Evolutionary conservation across 2,329 filamentous ascomycete species (phyloP), one percentile per base, ranked within the genome.

Genomic region (Aspergillus sojae): DNA sequence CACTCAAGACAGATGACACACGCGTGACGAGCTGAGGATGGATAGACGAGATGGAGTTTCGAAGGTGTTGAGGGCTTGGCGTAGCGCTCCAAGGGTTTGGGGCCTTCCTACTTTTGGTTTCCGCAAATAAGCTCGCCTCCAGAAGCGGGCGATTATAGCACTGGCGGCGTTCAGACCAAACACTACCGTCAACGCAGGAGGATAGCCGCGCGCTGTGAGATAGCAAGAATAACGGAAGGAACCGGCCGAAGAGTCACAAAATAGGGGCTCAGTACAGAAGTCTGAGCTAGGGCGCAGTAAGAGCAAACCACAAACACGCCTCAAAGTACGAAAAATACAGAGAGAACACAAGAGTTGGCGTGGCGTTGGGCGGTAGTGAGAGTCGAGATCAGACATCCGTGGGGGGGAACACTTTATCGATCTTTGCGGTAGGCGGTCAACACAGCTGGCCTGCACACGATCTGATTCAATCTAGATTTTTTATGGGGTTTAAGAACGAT

Each of bases 361-460:
- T 65, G 65, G 69, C 66, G 66, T 67, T 66, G 66, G 64, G 66
- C 63, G 66, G 61, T 64, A 62, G 61, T 67, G 57, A 64, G 54
- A 63, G 65, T 41, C 60, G 57, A 53, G 21, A 57, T 43, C 28
- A 52, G 48, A 52, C 48, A 34, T 52, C 52, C 61, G 67, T 64
- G 65, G 62, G 61, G 63, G 61, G 54, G 60, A 57, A 11, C n/a
- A 14, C 32, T 55, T 55, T 39, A 39, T 55, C 43, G 21, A 34
- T 30, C n/a, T 5, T 62, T 66, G 5, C 12, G 62, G 65, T 56
- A 67, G 61, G 65, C 66, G 67, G 64, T 67, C 59, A 67, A 58
- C 16, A 4, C 12, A 54, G 28, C 50, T 53, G 53, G 36, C 34
- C 28, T 39, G 41, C 43, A 23, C 45, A 16, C 34, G 23, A 60